Conservation (phyloP, 441 rosid species). For the Capsella rubella region DNA sequence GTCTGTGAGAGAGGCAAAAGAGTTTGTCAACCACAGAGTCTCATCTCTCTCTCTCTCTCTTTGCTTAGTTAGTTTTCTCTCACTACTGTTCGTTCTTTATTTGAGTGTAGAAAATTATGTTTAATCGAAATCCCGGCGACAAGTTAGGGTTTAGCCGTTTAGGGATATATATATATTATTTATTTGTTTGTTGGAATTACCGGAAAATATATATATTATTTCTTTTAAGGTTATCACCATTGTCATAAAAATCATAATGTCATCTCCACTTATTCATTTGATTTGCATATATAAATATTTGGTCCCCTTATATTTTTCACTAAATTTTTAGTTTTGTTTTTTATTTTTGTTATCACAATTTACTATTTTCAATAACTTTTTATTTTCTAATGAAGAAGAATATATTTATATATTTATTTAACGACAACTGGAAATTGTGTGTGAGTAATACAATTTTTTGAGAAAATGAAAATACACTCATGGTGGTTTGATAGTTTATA, state of each 20-base stretch:
- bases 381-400: neutral
- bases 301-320: slow-evolving; percentile 30
- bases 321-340: neutral
- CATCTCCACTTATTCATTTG: slow-evolving; percentile 31
- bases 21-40: slow-evolving; percentile 52
- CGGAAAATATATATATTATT: slow-evolving; percentile 14
- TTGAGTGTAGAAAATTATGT: slow-evolving; percentile 42
- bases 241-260: slow-evolving; percentile 23
- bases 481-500: slow-evolving; percentile 8
- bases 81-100: slow-evolving; percentile 31
- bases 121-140: slow-evolving; percentile 50
- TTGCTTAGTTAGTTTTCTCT: slow-evolving; percentile 32
- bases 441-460: neutral
- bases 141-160: slow-evolving; percentile 50
- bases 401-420: neutral
- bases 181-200: slow-evolving; percentile 9
- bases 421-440: neutral
- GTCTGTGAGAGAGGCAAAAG: slow-evolving; percentile 36
- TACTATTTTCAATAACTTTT: neutral
- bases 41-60: slow-evolving; percentile 31
- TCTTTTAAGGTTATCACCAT: slow-evolving; percentile 39
- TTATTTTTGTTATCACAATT: neutral
- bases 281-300: slow-evolving; percentile 12
- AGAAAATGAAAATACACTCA: neutral
- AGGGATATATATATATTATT: slow-evolving; percentile 8